Conservation (phyloP, 2,329 filamentous ascomycete species). For the Diaporthe ampelina region DNA sequence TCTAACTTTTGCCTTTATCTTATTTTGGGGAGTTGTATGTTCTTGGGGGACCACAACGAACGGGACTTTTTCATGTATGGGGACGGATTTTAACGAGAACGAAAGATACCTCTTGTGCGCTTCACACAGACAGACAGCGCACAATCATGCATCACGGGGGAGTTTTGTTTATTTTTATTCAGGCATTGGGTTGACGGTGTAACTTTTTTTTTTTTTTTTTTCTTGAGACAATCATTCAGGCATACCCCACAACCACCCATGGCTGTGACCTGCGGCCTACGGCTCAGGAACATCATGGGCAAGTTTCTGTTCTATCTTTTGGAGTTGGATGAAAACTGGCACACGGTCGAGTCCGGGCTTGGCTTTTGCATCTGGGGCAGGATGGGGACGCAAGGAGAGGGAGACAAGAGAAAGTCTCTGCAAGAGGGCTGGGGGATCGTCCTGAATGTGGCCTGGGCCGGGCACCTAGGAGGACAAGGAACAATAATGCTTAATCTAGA, state of each 20-base stretch:
- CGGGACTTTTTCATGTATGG: background rate
- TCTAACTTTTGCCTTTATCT: background rate
- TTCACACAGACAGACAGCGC: background rate
- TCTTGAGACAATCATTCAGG: slow-evolving; percentile 15
- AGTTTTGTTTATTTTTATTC: slow-evolving; percentile 7
- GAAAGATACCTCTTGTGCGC: slow-evolving; percentile 33
- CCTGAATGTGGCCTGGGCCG: background rate
- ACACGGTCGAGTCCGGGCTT: background rate
- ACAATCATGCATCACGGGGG: background rate
- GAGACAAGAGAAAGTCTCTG: no score
- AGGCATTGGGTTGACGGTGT: slow-evolving; percentile 18
- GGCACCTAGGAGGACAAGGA: background rate
- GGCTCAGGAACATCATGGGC: background rate
- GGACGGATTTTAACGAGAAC: slow-evolving; percentile 24
- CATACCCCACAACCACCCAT: background rate
- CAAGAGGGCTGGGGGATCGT: no score
- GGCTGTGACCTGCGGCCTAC: background rate
- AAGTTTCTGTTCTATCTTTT: background rate
- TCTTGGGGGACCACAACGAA: background rate
- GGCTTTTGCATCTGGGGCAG: background rate
- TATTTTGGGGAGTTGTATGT: background rate
- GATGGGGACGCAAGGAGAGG: background rate
- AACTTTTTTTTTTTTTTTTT: background rate
- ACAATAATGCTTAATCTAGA: slow-evolving; percentile 42
- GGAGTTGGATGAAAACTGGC: slow-evolving; percentile 3